These are phyloP conservation scores for Aspergillus cavernicola DNA, from an alignment of 495 filamentous ascomycete species.

Conservation along the genomic window DNA sequence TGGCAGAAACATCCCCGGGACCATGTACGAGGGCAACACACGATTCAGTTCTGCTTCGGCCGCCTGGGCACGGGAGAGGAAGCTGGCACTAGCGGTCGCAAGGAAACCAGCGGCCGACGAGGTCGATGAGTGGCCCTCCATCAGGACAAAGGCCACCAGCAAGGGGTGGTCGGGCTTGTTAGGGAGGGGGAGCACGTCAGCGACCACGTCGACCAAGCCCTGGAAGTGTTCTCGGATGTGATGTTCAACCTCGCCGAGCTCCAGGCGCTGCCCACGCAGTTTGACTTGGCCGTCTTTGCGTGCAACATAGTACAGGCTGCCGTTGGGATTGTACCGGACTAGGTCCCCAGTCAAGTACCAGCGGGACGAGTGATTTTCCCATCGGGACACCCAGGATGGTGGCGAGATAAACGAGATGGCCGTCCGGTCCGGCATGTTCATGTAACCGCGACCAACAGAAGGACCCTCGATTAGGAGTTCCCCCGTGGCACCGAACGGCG, in stretches of 20 bases:
- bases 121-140: too few species aligned
- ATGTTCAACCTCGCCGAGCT: slow-evolving; percentile 39
- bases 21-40: neutral
- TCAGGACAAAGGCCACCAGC: neutral
- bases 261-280: slow-evolving; percentile 39
- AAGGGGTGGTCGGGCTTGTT: neutral
- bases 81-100: too few species aligned
- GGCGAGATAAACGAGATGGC: slow-evolving; percentile 29
- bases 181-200: neutral
- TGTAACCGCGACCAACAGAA: slow-evolving; percentile 37
- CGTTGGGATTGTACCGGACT: slow-evolving; percentile 13
- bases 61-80: too few species aligned
- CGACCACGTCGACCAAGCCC: slow-evolving; percentile 3
- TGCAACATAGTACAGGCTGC: slow-evolving; percentile 15
- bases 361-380: neutral
- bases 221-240: neutral
- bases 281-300: slow-evolving; percentile 37
- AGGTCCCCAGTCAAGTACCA: slow-evolving; percentile 29
- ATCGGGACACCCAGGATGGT: slow-evolving; percentile 28
- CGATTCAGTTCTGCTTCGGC: too few species aligned
- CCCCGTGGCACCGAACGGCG: slow-evolving; percentile 39
- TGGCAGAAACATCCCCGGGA: neutral
- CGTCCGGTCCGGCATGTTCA: slow-evolving; percentile 33
- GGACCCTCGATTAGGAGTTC: slow-evolving; percentile 46
- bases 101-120: too few species aligned